A percentile compares a stretch with the other conserved stretches of the same genome.
phyloP scores from a whole-genome alignment of 164 flowering plant genomes.

The Kingdonia uniflora region DNA sequence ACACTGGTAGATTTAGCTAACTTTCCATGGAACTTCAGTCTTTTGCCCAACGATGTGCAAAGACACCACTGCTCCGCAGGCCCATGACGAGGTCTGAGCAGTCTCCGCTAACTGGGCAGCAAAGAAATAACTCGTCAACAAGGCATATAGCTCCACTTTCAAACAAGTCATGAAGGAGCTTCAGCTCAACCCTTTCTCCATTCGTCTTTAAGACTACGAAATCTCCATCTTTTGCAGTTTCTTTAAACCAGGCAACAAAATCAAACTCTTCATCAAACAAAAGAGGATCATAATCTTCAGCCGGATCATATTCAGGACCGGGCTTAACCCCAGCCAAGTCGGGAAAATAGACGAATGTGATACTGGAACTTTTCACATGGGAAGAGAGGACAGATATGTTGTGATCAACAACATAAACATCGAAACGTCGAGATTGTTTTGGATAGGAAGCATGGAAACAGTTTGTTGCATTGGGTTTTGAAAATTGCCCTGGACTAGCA shows the following conservation, averaged over 20 bases:
- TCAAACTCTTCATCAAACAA: constrained; percentile 45
- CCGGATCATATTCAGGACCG: constrained; percentile 4
- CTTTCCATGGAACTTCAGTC: constrained; percentile 11
- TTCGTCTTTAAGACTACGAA: constrained; percentile 75
- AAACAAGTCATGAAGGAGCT: constrained; percentile 45
- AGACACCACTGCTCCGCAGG: constrained; percentile 58
- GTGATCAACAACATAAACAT: constrained; percentile 59
- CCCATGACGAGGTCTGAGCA: constrained; percentile 40
- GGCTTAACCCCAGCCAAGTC: constrained; percentile 33
- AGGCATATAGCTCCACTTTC: constrained; percentile 66
- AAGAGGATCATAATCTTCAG: constrained; percentile 23
- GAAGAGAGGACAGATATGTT: constrained; percentile 47
- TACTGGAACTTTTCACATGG: constrained; percentile 56
- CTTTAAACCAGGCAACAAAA: constrained; percentile 61
- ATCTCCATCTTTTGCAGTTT: constrained; percentile 45
- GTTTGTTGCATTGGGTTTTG: constrained; percentile 24
- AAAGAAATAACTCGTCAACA: constrained; percentile 82
- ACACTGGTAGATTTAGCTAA: background rate
- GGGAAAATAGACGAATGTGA: constrained; percentile 71
- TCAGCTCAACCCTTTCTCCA: constrained; percentile 39
- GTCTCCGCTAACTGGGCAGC: constrained; percentile 36
- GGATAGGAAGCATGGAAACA: constrained; percentile 50
- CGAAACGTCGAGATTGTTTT: constrained; percentile 25
- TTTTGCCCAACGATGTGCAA: constrained; percentile 64
- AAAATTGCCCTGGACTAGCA: constrained; percentile 46